Evolutionary conservation across 495 filamentous ascomycete genomes (phyloP).

Genomic region (Penicillium cataractarum): DNA sequence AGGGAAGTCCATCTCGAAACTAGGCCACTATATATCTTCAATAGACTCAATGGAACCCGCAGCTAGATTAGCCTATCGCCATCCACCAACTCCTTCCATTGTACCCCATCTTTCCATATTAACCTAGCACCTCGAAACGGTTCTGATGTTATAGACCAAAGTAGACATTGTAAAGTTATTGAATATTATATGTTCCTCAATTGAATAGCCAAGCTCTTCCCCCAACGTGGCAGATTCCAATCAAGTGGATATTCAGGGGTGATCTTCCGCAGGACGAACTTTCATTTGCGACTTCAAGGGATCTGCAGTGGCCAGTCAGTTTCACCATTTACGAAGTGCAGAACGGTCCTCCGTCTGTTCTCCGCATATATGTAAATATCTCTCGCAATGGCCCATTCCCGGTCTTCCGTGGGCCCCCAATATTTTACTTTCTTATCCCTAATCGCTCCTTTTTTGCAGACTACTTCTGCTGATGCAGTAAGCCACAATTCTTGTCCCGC

Average conservation of each 20-base stretch:
- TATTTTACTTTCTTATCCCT: background rate
- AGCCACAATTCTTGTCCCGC: background rate
- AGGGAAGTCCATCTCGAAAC: no score
- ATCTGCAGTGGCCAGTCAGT: constrained; percentile 4
- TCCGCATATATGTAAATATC: background rate
- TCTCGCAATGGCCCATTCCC: background rate
- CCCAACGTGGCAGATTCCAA: background rate
- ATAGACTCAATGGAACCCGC: no score
- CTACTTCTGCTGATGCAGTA: background rate
- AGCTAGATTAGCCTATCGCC: no score
- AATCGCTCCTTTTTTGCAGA: background rate
- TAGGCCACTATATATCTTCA: no score
- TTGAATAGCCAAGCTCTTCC: background rate
- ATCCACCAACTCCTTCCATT: no score
- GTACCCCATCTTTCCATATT: no score
- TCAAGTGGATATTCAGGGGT: background rate
- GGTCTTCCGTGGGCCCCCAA: background rate
- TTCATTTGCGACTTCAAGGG: background rate
- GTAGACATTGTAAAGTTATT: background rate
- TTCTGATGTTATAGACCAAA: background rate
- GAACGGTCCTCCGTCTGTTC: background rate
- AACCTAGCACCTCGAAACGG: no score
- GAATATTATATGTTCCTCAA: background rate
- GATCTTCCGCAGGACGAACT: background rate
- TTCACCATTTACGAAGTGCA: background rate